Percentiles rank a stretch among this genome's conserved stretches.
Conservation (phyloP, 2,329 filamentous ascomycete genomes). For the Phialophora macrospora region DNA sequence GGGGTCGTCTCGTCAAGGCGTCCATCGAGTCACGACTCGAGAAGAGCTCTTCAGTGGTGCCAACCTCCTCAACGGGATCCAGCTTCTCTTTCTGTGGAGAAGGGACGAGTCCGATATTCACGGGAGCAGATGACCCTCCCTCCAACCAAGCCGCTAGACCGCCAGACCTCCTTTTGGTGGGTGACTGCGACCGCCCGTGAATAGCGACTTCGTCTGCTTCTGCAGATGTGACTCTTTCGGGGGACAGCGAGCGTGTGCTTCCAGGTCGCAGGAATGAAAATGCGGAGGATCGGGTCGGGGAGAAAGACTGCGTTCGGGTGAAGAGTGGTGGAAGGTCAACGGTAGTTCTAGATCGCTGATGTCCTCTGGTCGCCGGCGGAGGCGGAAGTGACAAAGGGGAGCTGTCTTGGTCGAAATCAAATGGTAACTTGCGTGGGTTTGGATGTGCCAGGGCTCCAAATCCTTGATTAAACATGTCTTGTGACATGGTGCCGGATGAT, state of each 20-base stretch:
- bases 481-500: constrained; percentile 32
- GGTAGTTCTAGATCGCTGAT: constrained; percentile 35
- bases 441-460: constrained; percentile 22
- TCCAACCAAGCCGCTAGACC: constrained; percentile 58
- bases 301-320: constrained; percentile 29
- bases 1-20: constrained; percentile 35
- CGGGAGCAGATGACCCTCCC: constrained; percentile 55
- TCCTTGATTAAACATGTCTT: constrained; percentile 24
- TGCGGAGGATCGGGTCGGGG: constrained; percentile 37
- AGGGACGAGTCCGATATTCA: constrained; percentile 51
- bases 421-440: constrained; percentile 19
- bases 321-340: constrained; percentile 36
- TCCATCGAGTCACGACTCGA: constrained; percentile 28
- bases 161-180: constrained; percentile 32
- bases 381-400: constrained; percentile 32
- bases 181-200: constrained; percentile 19
- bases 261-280: constrained; percentile 36
- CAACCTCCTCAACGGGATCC: constrained; percentile 33
- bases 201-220: constrained; percentile 27
- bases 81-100: constrained; percentile 41
- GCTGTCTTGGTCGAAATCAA: constrained; percentile 20
- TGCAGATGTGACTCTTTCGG: constrained; percentile 26
- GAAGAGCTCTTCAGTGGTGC: constrained; percentile 32
- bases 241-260: constrained; percentile 36
- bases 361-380: constrained; percentile 34